Evolutionary conservation across 768 basidiomycete species (phyloP).

Genomic region (Paxillus involutus): DNA sequence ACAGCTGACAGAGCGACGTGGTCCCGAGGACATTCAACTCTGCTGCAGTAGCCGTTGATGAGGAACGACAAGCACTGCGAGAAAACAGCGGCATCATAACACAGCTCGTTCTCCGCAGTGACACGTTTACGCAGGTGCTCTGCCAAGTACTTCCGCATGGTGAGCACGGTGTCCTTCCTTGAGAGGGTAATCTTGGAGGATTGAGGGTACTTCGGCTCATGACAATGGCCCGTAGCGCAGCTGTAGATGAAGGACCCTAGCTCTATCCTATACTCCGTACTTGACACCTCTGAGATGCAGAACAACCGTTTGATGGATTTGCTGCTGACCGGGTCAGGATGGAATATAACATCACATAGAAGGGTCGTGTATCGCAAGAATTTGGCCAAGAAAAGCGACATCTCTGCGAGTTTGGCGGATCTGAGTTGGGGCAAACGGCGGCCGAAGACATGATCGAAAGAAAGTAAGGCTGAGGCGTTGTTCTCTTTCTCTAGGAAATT

Average conservation of each 20-base stretch:
- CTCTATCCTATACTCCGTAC: slow-evolving; percentile 30
- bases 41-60: slow-evolving; percentile 33
- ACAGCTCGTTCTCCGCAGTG: slow-evolving; percentile 32
- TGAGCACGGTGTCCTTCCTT: slow-evolving; percentile 17
- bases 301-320: slow-evolving; percentile 34
- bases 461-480: slow-evolving; percentile 38
- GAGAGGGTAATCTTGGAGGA: slow-evolving; percentile 11
- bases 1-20: slow-evolving; percentile 32
- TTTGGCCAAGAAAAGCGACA: slow-evolving; percentile 29
- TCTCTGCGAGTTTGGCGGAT: slow-evolving; percentile 20
- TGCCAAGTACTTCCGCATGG: slow-evolving; percentile 26
- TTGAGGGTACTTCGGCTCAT: not conserved
- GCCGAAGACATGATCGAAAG: slow-evolving; percentile 42
- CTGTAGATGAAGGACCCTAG: slow-evolving; percentile 23
- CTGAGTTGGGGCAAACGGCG: slow-evolving; percentile 22
- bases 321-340: slow-evolving; percentile 28
- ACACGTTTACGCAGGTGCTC: slow-evolving; percentile 29
- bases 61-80: slow-evolving; percentile 39
- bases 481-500: slow-evolving; percentile 30
- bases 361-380: too few species aligned
- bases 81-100: slow-evolving; percentile 31
- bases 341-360: slow-evolving; percentile 28
- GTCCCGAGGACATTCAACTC: slow-evolving; percentile 33
- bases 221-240: not conserved
- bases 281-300: slow-evolving; percentile 27